Conservation (phyloP, 1,284 basidiomycete genomes). For the Athelia sp. region DNA sequence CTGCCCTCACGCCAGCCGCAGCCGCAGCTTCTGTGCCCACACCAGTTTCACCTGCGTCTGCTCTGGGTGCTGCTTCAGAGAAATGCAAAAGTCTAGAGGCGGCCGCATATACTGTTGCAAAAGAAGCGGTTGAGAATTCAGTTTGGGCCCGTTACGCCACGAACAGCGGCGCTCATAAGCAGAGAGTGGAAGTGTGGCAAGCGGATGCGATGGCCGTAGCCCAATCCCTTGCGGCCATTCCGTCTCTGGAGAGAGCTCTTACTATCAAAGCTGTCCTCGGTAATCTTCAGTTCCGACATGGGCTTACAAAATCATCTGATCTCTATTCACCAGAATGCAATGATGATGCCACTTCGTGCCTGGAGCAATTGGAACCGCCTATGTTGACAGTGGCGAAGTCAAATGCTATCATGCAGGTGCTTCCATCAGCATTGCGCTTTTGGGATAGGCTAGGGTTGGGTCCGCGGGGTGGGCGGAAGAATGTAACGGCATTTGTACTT, state of each 20-base stretch:
- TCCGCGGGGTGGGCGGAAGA: constrained; percentile 65
- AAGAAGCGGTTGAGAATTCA: constrained; percentile 64
- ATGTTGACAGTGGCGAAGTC: constrained; percentile 59
- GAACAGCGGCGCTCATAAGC: constrained; percentile 17
- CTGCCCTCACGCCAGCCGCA: constrained; percentile 32
- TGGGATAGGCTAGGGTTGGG: constrained; percentile 79
- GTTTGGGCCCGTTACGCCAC: constrained; percentile 49
- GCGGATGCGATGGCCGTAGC: constrained; percentile 43
- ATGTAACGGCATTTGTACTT: constrained; percentile 62
- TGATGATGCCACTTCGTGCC: neutral
- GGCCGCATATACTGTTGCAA: constrained; percentile 51
- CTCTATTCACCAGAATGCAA: too few relatives aligned
- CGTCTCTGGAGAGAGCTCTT: constrained; percentile 20
- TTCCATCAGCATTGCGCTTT: constrained; percentile 66
- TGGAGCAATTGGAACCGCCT: constrained; percentile 46
- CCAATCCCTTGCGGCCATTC: constrained; percentile 22
- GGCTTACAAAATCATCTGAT: too few relatives aligned
- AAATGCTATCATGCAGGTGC: constrained; percentile 55
- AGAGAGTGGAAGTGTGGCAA: constrained; percentile 42
- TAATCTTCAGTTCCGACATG: too few relatives aligned
- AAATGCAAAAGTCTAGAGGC: constrained; percentile 62
- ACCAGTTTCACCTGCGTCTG: constrained; percentile 71
- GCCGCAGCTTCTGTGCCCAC: constrained; percentile 60
- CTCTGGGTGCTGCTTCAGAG: constrained; percentile 53
- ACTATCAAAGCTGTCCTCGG: constrained; percentile 30